Evolutionary conservation across 495 filamentous ascomycete genomes (phyloP).

Genomic region (Cercophora scortea): DNA sequence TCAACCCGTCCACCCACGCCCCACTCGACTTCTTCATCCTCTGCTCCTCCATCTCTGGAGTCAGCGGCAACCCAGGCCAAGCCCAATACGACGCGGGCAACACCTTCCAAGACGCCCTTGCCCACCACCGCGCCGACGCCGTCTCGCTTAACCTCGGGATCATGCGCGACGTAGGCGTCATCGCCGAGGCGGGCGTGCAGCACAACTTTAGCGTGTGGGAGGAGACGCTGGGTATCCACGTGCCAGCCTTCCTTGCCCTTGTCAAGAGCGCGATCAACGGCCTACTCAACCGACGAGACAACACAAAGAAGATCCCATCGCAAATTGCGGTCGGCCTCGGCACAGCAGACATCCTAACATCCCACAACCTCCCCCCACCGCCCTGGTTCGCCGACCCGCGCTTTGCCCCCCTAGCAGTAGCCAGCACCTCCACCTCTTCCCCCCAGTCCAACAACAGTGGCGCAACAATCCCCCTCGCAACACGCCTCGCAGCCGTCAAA

Average conservation of each 20-base stretch:
- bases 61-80: constrained; percentile 42
- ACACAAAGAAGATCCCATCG: not conserved
- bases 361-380: not conserved
- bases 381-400: not conserved
- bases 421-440: not conserved
- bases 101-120: constrained; percentile 46
- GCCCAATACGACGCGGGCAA: constrained; percentile 53
- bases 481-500: not conserved
- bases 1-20: not conserved
- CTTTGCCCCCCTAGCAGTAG: not conserved
- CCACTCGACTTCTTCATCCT: constrained; percentile 54
- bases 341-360: not conserved
- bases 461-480: not conserved
- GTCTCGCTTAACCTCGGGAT: constrained; percentile 41
- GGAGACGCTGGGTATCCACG: not conserved
- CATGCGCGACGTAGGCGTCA: constrained; percentile 27
- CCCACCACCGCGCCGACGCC: constrained; percentile 23
- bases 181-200: constrained; percentile 11
- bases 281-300: not conserved
- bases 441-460: not conserved
- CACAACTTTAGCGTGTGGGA: not conserved
- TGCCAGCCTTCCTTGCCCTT: not conserved
- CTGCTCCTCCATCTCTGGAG: constrained; percentile 47
- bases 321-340: not conserved
- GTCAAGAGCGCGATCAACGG: not conserved